Conservation (phyloP, 1,284 basidiomycete species). For the Marasmius oreades region DNA sequence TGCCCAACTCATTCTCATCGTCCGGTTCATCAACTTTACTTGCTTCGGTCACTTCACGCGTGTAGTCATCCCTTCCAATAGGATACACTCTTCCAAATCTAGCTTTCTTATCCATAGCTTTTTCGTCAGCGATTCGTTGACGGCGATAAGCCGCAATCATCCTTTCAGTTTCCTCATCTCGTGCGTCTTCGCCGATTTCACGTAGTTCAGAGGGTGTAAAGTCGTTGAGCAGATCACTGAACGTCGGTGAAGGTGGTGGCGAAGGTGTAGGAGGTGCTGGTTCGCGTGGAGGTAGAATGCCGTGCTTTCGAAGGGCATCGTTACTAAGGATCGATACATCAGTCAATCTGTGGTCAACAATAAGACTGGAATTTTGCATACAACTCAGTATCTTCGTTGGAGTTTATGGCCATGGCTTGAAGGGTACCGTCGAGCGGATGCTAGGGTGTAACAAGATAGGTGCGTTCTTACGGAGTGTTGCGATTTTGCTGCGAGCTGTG, state of each 20-base stretch:
- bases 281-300: slow-evolving; percentile 80
- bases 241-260: slow-evolving; percentile 62
- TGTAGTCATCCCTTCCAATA: slow-evolving; percentile 92
- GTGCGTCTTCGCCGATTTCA: slow-evolving; percentile 64
- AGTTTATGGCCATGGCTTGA: slow-evolving; percentile 59
- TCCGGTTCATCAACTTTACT: slow-evolving; percentile 71
- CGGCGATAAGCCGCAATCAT: slow-evolving; percentile 69
- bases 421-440: neutral
- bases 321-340: slow-evolving; percentile 52
- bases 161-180: slow-evolving; percentile 77
- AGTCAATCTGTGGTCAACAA: neutral
- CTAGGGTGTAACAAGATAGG: neutral
- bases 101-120: slow-evolving; percentile 56
- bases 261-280: slow-evolving; percentile 71
- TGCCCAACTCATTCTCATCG: slow-evolving; percentile 66
- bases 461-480: neutral
- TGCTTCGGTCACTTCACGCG: slow-evolving; percentile 91
- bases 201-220: slow-evolving; percentile 65
- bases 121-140: slow-evolving; percentile 68
- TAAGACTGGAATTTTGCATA: slow-evolving; percentile 36
- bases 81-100: slow-evolving; percentile 88
- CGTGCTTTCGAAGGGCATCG: slow-evolving; percentile 87
- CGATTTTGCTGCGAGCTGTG: no score
- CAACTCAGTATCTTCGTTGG: slow-evolving; percentile 93
- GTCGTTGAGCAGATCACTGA: slow-evolving; percentile 64